Evolutionary conservation across 2,329 filamentous ascomycete genomes (phyloP).

Genomic region (Epichloe bromicola): DNA sequence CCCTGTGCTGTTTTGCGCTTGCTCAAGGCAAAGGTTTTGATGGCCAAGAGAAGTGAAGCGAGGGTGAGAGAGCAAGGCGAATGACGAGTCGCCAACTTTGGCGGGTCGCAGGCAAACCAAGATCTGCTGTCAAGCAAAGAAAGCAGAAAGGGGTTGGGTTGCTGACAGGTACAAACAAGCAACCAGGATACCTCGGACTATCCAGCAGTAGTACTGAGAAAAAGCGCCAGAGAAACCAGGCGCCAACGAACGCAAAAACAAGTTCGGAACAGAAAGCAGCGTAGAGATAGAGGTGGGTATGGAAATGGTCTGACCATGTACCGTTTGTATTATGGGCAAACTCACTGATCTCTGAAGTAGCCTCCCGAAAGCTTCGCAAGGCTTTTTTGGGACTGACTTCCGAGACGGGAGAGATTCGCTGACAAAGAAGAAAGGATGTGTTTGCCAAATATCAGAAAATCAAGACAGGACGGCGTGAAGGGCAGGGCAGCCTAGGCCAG

Average conservation of each 20-base stretch:
- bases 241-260: conserved; percentile 6
- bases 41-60: neutral
- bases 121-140: no score
- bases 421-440: neutral
- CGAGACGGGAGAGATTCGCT: neutral
- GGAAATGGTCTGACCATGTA: conserved; percentile 19
- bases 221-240: conserved; percentile 15
- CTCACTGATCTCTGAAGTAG: neutral
- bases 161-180: neutral
- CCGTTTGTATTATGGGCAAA: neutral
- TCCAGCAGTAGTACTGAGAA: conserved; percentile 1
- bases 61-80: neutral
- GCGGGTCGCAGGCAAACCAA: no score
- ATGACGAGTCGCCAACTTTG: neutral
- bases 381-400: neutral
- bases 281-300: conserved; percentile 19
- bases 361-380: neutral
- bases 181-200: neutral
- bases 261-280: conserved; percentile 20
- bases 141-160: no score
- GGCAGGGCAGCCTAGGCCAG: neutral
- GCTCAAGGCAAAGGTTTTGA: conserved; percentile 12
- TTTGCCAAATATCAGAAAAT: neutral
- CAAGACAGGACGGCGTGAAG: neutral
- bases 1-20: conserved; percentile 14